These are phyloP conservation scores for Cordyceps fumosorosea DNA, from an alignment of 2,329 filamentous ascomycete species.

Conservation along the genomic window DNA sequence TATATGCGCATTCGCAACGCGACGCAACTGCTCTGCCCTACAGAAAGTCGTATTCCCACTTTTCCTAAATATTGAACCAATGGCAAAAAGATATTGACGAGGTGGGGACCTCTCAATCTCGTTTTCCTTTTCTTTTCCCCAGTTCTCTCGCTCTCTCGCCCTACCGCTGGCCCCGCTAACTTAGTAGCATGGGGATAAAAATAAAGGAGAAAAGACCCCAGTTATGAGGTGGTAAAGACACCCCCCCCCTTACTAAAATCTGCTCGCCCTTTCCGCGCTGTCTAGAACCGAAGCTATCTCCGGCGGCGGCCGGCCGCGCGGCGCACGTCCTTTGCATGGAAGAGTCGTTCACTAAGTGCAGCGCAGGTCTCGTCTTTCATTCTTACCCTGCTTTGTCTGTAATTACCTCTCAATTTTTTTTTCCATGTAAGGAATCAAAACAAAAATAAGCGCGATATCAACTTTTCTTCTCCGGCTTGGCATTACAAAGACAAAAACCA, in stretches of 20 bases:
- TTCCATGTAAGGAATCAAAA: not conserved
- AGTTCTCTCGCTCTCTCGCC: not conserved
- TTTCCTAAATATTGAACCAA: not conserved
- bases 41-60: not conserved
- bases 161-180: not conserved
- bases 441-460: too few relatives aligned
- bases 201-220: not conserved
- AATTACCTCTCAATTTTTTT: not conserved
- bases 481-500: not conserved
- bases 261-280: not conserved
- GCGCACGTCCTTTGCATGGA: not conserved
- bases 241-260: not conserved
- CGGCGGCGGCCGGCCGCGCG: not conserved
- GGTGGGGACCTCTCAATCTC: not conserved
- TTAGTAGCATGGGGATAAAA: not conserved
- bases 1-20: not conserved
- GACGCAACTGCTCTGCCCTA: not conserved
- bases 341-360: not conserved
- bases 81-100: not conserved
- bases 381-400: not conserved
- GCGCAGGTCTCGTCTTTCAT: not conserved
- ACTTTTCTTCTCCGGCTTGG: not conserved
- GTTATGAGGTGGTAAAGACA: not conserved
- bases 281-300: not conserved
- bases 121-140: not conserved